Evolutionary conservation across 495 filamentous ascomycete genomes (phyloP), one percentile per base, ranked within the genome.

Genomic region (Lepidopterella palustris): DNA sequence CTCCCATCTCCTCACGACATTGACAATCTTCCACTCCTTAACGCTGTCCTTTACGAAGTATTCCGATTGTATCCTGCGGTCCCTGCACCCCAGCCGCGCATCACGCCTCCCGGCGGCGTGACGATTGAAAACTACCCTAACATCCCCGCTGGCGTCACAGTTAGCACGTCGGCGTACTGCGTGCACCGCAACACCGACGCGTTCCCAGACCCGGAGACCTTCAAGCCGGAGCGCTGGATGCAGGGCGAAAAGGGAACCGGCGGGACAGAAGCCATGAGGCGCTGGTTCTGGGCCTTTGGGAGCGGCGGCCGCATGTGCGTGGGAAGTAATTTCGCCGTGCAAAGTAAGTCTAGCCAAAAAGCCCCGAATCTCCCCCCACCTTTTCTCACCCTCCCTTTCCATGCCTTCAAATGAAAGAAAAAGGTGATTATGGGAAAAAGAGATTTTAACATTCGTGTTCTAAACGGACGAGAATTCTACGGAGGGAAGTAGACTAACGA

Each of bases 241-340:
- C 21, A 50, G 21, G 47, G 21, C 6, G 21, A 42, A 18, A 42
- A 42, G 69, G 47, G 64, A 25, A 49, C 21, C 13, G 59, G 53
- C 42, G 25, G 15, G 15, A 31, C 27, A 3, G 29, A 75, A 53
- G 82, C 85, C 65, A 77, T 80, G 64, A 73, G 77, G 40, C 75
- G 85, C 20, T 85, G 83, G 76, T 90, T 90, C 68, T 92, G 88
- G 88, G 87, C 87, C 0, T 92, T 92, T 73, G 83, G 86, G 1
- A 88, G 84, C 54, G 88, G 88, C 0, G 87, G 87, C 0, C 72
- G 88, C 57, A 92, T 91, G 88, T 92, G 88, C 61, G 77, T 92
- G 8, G 88, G 88, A 3, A 85, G 78, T 25, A 83, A 89, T 66
- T 83, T 91, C 48, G 87, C 88, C n/a, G 77, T 89, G 76, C 82